These are phyloP conservation scores for Claviceps cyperi DNA, from an alignment of 2,329 filamentous ascomycete genomes.

Conservation along the genomic window DNA sequence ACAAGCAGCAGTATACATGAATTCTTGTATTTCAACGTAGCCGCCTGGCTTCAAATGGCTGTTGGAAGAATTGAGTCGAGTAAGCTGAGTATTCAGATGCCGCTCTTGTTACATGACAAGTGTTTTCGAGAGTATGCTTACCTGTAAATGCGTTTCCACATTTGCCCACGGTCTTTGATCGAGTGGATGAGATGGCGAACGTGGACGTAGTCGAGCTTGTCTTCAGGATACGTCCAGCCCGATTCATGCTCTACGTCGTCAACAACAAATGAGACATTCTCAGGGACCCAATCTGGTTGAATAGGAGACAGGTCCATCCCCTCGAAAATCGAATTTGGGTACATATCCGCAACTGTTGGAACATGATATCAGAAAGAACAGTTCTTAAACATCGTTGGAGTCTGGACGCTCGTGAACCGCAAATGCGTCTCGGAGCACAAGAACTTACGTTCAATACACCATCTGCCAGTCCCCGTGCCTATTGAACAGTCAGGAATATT, in stretches of 20 bases:
- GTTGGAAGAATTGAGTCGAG: background rate
- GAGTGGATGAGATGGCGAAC: conserved; percentile 32
- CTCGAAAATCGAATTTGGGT: conserved; percentile 27
- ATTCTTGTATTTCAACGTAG: conserved; percentile 35
- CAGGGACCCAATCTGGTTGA: conserved; percentile 35
- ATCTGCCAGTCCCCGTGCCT: conserved; percentile 38
- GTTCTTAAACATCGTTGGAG: background rate
- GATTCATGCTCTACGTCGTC: conserved; percentile 37
- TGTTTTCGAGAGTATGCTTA: conserved; percentile 12
- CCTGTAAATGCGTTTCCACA: conserved; percentile 29
- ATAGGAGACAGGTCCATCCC: conserved; percentile 39
- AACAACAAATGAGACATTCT: conserved; percentile 36
- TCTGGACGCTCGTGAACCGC: background rate
- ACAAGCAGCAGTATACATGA: conserved; percentile 25
- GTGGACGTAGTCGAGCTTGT: conserved; percentile 35
- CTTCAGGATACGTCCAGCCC: conserved; percentile 32
- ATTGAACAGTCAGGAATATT: background rate
- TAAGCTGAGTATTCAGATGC: background rate
- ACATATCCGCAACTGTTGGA: conserved; percentile 30
- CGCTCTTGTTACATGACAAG: background rate
- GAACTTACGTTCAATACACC: conserved; percentile 34
- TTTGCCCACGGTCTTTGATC: conserved; percentile 24
- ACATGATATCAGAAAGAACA: background rate
- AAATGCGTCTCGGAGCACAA: background rate
- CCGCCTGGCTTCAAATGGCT: conserved; percentile 38